Conservation (phyloP, 2,329 filamentous ascomycete species). For the Pyrenochaeta sp. region DNA sequence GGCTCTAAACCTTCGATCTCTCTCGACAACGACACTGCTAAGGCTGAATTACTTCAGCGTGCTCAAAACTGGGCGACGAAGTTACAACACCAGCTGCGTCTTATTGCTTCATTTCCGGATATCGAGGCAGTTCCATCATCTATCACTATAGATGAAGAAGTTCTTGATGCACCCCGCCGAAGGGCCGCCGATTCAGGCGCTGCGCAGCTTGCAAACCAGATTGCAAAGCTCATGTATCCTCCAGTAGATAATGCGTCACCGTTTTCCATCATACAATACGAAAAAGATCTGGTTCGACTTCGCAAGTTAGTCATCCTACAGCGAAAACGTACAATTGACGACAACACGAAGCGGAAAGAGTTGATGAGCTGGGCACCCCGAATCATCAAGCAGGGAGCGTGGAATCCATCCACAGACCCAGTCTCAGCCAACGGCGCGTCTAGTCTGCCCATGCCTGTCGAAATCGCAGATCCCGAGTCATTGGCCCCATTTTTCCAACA, state of each 20-base stretch:
- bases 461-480: constrained; percentile 41
- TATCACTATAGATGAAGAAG: constrained; percentile 23
- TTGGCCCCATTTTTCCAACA: constrained; percentile 50
- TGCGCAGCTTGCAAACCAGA: constrained; percentile 24
- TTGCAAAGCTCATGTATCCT: constrained; percentile 35
- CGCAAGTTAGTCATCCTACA: constrained; percentile 27
- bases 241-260: constrained; percentile 16
- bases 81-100: constrained; percentile 15
- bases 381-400: constrained; percentile 45
- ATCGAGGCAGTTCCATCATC: constrained; percentile 14
- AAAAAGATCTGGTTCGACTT: constrained; percentile 38
- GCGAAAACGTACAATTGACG: constrained; percentile 25
- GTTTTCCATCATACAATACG: constrained; percentile 36
- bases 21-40: not conserved
- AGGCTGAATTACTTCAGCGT: not conserved
- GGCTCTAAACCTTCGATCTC: not conserved
- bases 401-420: constrained; percentile 42
- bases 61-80: constrained; percentile 18
- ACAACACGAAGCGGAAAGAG: constrained; percentile 26
- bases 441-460: constrained; percentile 49
- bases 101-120: constrained; percentile 12
- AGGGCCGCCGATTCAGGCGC: constrained; percentile 22
- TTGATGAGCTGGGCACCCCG: constrained; percentile 33
- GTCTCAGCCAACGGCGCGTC: constrained; percentile 41
- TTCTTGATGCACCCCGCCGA: constrained; percentile 38